Base-by-base conservation (phyloP, 805 yeast genomes). In the Myxozyma mucilagina region DNA sequence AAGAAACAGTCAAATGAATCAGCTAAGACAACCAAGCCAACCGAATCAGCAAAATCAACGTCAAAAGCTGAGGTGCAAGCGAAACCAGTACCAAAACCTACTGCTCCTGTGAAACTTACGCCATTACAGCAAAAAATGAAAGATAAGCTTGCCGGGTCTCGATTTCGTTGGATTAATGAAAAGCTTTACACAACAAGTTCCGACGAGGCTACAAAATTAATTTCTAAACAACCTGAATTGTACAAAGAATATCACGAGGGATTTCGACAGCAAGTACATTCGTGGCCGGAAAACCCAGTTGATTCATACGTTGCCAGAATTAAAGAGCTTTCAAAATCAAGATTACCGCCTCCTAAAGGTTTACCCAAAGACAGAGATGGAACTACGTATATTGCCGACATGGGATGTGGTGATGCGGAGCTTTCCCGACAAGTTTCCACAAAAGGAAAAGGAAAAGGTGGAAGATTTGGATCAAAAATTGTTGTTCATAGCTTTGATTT, bases 251-350 rank as follows among this genome's bases (percentile, higher is more conserved):
- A 94, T 70, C 99, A 96, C 72, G 87, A 85, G 59, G 99, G 99
- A 0, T 94, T 94, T 79, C 81, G 96, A 68, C 87, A 92, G 13
- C 99, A 94, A 74, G 98, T 94, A 16, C 91, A 89, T 70, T 81
- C 90, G 20, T 94, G 99, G 99, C 99, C 99, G 2, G 97, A 93
- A 75, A 94, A 94, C 70, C 99, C 99, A 0, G 97, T 94, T n/a
- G 87, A 91, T 74, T 87, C 87, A 1, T 89, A 91, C 75, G 92
- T 90, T 1, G 78, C 83, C 9, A 89, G 87, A 69, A 80, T 94
- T 58, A 83, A 83, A 62, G 57, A 45, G 20, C 31, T 49, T 32
- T 34, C 60, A 18, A 57, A 56, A 42, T 29, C 36, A 11, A 43
- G 59, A 38, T 20, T 43, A 34, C 57, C 58, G 16, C 60, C 60